A percentile compares a stretch with the other conserved stretches of the same genome.
phyloP scores from a whole-genome alignment of 2,329 filamentous ascomycete genomes.

The Incumbomyces lentus region DNA sequence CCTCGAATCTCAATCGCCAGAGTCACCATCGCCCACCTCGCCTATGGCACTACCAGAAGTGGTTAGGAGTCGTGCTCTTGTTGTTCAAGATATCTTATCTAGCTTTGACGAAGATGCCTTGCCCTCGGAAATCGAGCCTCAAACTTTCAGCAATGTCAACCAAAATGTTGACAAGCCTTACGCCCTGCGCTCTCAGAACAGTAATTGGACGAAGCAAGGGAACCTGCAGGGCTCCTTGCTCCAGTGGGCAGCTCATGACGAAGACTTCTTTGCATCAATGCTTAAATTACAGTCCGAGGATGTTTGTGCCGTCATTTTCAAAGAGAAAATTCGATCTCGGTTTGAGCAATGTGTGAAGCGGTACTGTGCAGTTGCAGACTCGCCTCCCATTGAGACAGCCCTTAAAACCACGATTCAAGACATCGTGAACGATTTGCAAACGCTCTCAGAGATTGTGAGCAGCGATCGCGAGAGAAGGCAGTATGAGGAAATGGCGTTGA shows the following conservation, averaged over 20 bases:
- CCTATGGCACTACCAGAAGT: slow-evolving; percentile 1
- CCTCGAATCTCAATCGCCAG: slow-evolving; percentile 4
- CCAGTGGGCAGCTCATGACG: slow-evolving; percentile 35
- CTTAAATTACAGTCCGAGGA: slow-evolving; percentile 33
- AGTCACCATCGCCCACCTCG: neutral
- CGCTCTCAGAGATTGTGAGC: neutral
- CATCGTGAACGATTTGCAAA: neutral
- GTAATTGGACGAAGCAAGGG: slow-evolving; percentile 34
- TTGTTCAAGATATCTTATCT: slow-evolving; percentile 33
- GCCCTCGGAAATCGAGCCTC: slow-evolving; percentile 32
- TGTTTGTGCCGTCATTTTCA: slow-evolving; percentile 34
- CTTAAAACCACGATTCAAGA: neutral
- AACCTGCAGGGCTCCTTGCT: slow-evolving; percentile 37
- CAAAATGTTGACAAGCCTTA: slow-evolving; percentile 13
- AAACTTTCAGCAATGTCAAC: slow-evolving; percentile 28
- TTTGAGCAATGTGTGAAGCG: slow-evolving; percentile 32
- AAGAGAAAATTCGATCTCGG: slow-evolving; percentile 32
- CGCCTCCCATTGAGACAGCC: neutral
- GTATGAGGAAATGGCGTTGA: neutral
- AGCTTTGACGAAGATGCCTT: slow-evolving; percentile 32
- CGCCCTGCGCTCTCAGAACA: slow-evolving; percentile 20
- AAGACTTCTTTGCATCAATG: slow-evolving; percentile 31
- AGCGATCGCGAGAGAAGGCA: neutral
- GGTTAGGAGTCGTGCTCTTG: slow-evolving; percentile 9
- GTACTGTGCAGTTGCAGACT: slow-evolving; percentile 1